Evolutionary conservation across 306 rosid species (phyloP).

Genomic region (Quercus engelmannii): DNA sequence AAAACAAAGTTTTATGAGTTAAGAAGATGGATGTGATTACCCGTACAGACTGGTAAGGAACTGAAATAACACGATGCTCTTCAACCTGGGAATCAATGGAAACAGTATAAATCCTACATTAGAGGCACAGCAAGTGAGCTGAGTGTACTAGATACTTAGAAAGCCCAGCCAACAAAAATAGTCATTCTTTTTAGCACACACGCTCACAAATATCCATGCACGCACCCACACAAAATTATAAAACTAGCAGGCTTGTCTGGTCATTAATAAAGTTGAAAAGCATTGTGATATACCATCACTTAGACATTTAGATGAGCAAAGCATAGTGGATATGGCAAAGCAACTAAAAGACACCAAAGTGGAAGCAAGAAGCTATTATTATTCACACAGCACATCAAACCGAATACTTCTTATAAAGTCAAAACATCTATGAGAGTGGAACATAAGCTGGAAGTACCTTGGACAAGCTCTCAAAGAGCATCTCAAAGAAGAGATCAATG

Average conservation of each 20-base stretch:
- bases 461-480: constrained; percentile 98
- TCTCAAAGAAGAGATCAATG: constrained; percentile 93
- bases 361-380: constrained; percentile 2
- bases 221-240: not conserved
- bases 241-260: not conserved
- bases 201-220: not conserved
- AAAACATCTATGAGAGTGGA: constrained; percentile 4
- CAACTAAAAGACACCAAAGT: constrained; percentile 12
- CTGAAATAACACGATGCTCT: constrained; percentile 75
- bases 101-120: constrained; percentile 24
- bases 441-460: constrained; percentile 48
- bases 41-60: constrained; percentile 78
- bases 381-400: not conserved
- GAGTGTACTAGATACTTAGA: not conserved
- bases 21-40: constrained; percentile 28
- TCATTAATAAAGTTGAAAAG: not conserved
- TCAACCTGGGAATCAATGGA: constrained; percentile 63
- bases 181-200: not conserved
- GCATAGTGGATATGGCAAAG: not conserved
- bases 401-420: constrained; percentile 1
- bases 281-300: not conserved
- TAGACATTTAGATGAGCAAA: not conserved
- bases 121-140: constrained; percentile 5
- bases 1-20: not conserved
- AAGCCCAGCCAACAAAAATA: constrained; percentile 1